phyloP scores from a whole-genome alignment of 176 grass and related monocot species.

The Ananas comosus region DNA sequence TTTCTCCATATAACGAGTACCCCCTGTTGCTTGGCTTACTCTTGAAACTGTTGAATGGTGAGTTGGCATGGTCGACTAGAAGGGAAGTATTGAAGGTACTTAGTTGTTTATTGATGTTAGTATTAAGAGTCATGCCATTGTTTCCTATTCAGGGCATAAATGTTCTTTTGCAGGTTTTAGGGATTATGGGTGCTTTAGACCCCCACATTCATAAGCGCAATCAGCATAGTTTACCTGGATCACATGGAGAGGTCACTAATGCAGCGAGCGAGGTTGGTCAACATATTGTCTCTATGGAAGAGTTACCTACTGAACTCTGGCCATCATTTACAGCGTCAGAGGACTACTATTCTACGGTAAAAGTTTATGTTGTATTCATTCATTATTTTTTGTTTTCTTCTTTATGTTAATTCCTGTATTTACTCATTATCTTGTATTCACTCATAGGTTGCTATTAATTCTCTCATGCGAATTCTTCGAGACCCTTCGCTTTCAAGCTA shows the following conservation, averaged over 20 bases:
- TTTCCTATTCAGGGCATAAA: slow-evolving; percentile 6
- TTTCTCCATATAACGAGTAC: slow-evolving; percentile 93
- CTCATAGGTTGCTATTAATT: slow-evolving; percentile 83
- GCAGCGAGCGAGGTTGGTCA: slow-evolving; percentile 69
- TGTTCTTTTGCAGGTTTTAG: slow-evolving; percentile 60
- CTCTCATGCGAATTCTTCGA: slow-evolving; percentile 89
- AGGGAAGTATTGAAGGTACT: slow-evolving; percentile 90
- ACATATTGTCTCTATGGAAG: slow-evolving; percentile 98
- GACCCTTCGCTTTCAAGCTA: slow-evolving; percentile 99
- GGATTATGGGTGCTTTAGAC: slow-evolving; percentile 98
- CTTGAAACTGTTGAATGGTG: slow-evolving; percentile 91
- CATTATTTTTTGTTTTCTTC: slow-evolving; percentile 4
- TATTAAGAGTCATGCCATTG: background rate
- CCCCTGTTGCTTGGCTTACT: slow-evolving; percentile 89
- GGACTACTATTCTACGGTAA: slow-evolving; percentile 96
- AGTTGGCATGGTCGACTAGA: slow-evolving; percentile 97
- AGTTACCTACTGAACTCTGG: slow-evolving; percentile 84
- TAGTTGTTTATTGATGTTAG: slow-evolving; percentile 10
- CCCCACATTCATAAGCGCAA: slow-evolving; percentile 92
- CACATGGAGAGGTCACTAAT: slow-evolving; percentile 57
- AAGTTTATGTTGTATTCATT: slow-evolving; percentile 19
- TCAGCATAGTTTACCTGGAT: slow-evolving; percentile 74
- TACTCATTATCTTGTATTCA: slow-evolving; percentile 11
- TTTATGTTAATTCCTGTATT: slow-evolving; percentile 1
- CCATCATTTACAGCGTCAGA: slow-evolving; percentile 91